These are phyloP conservation scores for Beauveria sp. DNA, from an alignment of 2,329 filamentous ascomycete species.

Conservation along the genomic window DNA sequence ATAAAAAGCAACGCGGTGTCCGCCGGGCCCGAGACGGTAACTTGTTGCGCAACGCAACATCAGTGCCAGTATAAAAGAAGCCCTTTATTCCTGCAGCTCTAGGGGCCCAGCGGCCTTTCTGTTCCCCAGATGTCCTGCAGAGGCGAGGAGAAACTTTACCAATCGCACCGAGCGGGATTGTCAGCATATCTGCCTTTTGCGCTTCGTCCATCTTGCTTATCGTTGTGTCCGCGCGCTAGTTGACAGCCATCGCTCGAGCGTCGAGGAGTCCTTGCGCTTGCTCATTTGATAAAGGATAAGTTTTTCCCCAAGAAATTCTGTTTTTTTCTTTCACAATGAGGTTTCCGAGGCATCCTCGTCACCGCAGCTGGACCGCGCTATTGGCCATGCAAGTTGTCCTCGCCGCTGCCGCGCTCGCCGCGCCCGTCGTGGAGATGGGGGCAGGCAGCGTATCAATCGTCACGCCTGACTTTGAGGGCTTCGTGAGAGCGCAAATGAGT, in stretches of 20 bases:
- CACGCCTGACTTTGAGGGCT: constrained; percentile 15
- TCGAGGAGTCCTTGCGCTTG: not conserved
- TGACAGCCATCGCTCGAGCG: not conserved
- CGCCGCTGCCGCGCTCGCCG: not conserved
- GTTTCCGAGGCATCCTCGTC: not conserved
- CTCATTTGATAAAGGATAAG: not conserved
- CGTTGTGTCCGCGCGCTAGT: not conserved
- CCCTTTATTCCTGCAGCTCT: too few relatives aligned
- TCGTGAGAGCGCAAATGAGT: constrained; percentile 23
- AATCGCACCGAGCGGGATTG: not conserved
- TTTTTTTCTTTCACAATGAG: not conserved
- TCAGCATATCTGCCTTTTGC: not conserved
- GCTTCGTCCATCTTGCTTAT: not conserved
- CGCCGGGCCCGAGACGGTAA: too few relatives aligned
- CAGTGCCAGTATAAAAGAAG: too few relatives aligned
- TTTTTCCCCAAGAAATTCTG: too few relatives aligned
- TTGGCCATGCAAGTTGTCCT: constrained; percentile 1
- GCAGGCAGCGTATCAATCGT: constrained; percentile 10
- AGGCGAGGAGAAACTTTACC: not conserved
- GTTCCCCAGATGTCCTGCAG: too few relatives aligned
- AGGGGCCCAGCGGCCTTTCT: too few relatives aligned
- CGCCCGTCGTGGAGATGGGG: not conserved
- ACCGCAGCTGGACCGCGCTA: constrained; percentile 4
- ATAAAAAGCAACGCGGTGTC: too few relatives aligned
- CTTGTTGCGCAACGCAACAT: too few relatives aligned